Conservation (phyloP, 345 rosid genomes). For the Fremontodendron californicum region DNA sequence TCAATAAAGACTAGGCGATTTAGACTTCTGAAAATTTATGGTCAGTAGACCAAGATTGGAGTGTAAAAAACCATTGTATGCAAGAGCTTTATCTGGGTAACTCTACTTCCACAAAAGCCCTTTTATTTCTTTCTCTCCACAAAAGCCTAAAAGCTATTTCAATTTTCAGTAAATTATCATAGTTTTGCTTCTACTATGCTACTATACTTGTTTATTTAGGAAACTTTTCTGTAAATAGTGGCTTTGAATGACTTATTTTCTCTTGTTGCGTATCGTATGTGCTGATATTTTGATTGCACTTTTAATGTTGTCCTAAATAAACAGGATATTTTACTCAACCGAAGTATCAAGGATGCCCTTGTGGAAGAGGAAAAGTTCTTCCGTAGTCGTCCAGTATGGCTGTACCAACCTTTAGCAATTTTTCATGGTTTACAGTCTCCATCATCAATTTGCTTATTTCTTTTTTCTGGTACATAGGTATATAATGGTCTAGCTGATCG, state of each 20-base stretch:
- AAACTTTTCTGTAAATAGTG: no score
- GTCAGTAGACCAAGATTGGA: no score
- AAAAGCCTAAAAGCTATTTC: neutral
- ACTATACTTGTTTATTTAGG: neutral
- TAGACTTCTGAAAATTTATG: no score
- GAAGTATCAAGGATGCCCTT: slow-evolving; percentile 89
- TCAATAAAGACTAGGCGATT: neutral
- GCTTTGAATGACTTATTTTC: no score
- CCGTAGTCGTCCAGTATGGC: slow-evolving; percentile 83
- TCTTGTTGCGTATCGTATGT: neutral
- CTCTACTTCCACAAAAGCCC: neutral
- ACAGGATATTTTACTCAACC: slow-evolving; percentile 81
- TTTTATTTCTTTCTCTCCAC: neutral
- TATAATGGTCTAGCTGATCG: slow-evolving; percentile 88
- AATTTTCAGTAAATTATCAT: neutral
- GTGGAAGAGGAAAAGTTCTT: slow-evolving; percentile 92
- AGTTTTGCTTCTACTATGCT: neutral
- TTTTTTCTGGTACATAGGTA: slow-evolving; percentile 41
- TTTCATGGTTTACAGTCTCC: slow-evolving; percentile 9
- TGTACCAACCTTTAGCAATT: slow-evolving; percentile 14
- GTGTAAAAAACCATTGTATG: neutral
- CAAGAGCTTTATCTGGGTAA: neutral
- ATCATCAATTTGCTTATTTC: slow-evolving; percentile 2
- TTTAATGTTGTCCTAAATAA: neutral
- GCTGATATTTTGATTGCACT: slow-evolving; percentile 6